These are phyloP conservation scores for Thymus mandschuricus DNA, from an alignment of 257 asterid genomes.

Conservation along the genomic window DNA sequence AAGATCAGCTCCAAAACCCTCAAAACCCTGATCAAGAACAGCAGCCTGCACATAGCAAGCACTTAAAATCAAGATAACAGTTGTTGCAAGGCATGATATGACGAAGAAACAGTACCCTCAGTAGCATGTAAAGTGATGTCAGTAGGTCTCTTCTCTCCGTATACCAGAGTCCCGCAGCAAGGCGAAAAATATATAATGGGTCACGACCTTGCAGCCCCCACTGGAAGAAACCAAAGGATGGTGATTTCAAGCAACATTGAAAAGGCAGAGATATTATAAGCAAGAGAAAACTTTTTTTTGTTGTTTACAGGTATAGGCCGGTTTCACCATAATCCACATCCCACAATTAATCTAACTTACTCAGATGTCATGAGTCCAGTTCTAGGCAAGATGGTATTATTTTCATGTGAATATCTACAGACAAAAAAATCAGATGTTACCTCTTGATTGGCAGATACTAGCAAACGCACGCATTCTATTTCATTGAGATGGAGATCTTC, in stretches of 20 bases:
- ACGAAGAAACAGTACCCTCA: slow-evolving; percentile 67
- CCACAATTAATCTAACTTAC: slow-evolving; percentile 5
- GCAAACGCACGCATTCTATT: slow-evolving; percentile 82
- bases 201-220: slow-evolving; percentile 92
- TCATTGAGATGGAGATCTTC: slow-evolving; percentile 97
- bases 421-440: slow-evolving; percentile 40
- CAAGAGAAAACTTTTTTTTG: not conserved
- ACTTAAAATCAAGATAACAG: slow-evolving; percentile 2
- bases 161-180: slow-evolving; percentile 94
- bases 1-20: slow-evolving; percentile 80
- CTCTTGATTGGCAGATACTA: slow-evolving; percentile 90
- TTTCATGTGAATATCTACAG: slow-evolving; percentile 13
- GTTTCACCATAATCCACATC: slow-evolving; percentile 8
- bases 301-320: not conserved
- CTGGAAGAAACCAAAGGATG: slow-evolving; percentile 45
- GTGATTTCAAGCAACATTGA: slow-evolving; percentile 23
- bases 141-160: slow-evolving; percentile 89
- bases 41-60: slow-evolving; percentile 64
- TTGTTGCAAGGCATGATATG: slow-evolving; percentile 20
- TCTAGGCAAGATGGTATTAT: not conserved
- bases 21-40: slow-evolving; percentile 90
- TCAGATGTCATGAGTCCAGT: slow-evolving; percentile 8
- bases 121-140: slow-evolving; percentile 74
- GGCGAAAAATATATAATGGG: slow-evolving; percentile 81
- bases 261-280: slow-evolving; percentile 1